Evolutionary conservation across 2,329 filamentous ascomycete species (phyloP).

Genomic region (Zymoseptoria brevis): DNA sequence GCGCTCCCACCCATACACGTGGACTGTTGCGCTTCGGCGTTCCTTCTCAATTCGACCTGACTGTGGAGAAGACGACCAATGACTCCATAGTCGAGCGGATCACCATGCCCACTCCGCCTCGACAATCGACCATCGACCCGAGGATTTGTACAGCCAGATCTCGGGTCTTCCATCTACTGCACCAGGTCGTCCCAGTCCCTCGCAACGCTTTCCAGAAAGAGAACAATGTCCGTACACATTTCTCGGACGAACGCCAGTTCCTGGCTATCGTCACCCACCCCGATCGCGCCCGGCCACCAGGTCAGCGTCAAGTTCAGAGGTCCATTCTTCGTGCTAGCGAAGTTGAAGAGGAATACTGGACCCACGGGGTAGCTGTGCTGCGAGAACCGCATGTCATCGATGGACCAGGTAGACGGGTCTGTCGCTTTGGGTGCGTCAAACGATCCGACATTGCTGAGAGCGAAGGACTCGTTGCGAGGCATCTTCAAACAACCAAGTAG

Average conservation of each 20-base stretch:
- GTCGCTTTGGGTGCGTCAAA: conserved; percentile 23
- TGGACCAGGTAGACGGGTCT: conserved; percentile 6
- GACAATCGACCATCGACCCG: background rate
- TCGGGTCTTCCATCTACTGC: background rate
- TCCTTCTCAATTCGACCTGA: background rate
- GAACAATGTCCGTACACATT: conserved; percentile 12
- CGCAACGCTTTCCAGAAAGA: background rate
- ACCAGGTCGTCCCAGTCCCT: background rate
- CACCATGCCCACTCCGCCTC: background rate
- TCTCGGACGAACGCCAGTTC: conserved; percentile 25
- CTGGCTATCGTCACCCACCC: conserved; percentile 19
- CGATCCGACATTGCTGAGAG: conserved; percentile 40
- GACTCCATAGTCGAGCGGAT: background rate
- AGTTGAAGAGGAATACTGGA: conserved; percentile 35
- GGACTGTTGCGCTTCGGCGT: background rate
- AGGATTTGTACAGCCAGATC: background rate
- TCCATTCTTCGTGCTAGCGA: conserved; percentile 35
- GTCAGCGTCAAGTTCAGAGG: conserved; percentile 33
- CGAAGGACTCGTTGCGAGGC: conserved; percentile 35
- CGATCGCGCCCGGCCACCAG: conserved; percentile 40
- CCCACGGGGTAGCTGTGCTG: conserved; percentile 37
- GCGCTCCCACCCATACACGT: background rate
- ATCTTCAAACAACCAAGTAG: conserved; percentile 32
- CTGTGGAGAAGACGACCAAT: background rate
- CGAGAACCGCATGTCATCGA: conserved; percentile 37